These are phyloP conservation scores for Periconia digitata DNA, from an alignment of 2,329 filamentous ascomycete species.

Conservation along the genomic window DNA sequence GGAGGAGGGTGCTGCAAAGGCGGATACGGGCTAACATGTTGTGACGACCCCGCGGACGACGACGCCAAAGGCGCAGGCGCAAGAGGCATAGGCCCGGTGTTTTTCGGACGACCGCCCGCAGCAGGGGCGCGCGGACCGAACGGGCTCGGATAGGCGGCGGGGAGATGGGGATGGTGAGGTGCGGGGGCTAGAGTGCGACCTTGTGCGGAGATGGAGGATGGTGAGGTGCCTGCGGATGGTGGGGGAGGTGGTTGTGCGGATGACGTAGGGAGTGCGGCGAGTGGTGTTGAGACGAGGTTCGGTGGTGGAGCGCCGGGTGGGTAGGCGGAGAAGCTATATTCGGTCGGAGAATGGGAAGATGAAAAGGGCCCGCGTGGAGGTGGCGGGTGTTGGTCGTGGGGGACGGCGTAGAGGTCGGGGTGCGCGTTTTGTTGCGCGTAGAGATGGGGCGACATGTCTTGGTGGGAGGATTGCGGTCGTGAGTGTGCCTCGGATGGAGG, in stretches of 20 bases:
- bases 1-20: background rate
- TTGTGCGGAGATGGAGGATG: too few relatives aligned
- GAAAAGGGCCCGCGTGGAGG: background rate
- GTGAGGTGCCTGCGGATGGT: slow-evolving; percentile 6
- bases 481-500: too few relatives aligned
- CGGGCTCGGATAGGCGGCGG: slow-evolving; percentile 16
- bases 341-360: background rate
- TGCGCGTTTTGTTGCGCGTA: slow-evolving; percentile 5
- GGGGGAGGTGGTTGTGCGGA: background rate
- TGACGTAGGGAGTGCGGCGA: background rate
- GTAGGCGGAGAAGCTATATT: background rate
- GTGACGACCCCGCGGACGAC: background rate
- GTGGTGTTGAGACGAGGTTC: background rate
- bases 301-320: background rate
- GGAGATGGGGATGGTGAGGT: slow-evolving; percentile 18
- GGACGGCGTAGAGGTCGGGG: slow-evolving; percentile 1
- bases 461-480: slow-evolving; percentile 14
- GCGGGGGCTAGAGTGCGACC: slow-evolving; percentile 27
- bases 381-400: background rate
- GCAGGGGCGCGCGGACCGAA: too few relatives aligned
- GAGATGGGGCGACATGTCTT: background rate
- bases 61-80: too few relatives aligned
- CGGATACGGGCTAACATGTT: background rate
- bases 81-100: too few relatives aligned
- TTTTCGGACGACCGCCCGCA: too few relatives aligned